Evolutionary conservation across 306 rosid species (phyloP).

Genomic region (Mucuna pruriens): DNA sequence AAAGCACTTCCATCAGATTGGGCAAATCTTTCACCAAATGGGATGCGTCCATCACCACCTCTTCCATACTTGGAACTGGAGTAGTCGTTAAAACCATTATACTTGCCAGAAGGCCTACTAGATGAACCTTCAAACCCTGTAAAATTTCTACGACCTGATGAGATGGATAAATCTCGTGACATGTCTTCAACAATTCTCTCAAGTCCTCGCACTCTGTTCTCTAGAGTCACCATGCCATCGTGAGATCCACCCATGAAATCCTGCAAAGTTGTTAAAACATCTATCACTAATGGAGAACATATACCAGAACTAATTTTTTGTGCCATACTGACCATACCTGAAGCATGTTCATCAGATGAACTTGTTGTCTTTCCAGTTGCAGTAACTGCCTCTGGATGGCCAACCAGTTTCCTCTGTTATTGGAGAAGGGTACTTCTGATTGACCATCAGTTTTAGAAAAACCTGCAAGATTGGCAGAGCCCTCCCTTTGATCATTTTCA

Average conservation of each 20-base stretch:
- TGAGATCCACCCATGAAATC: slow-evolving; percentile 99
- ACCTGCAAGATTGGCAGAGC: slow-evolving; percentile 68
- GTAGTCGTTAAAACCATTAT: slow-evolving; percentile 77
- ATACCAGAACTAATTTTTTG: slow-evolving; percentile 28
- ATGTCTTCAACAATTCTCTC: slow-evolving; percentile 98
- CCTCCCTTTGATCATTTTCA: slow-evolving; percentile 71
- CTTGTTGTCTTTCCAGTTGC: slow-evolving; percentile 96
- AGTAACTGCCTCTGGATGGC: slow-evolving; percentile 92
- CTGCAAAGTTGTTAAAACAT: slow-evolving; percentile 55
- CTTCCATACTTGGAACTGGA: slow-evolving; percentile 81
- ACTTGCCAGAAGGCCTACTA: slow-evolving; percentile 74
- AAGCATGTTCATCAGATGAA: slow-evolving; percentile 97
- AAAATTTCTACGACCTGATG: slow-evolving; percentile 86
- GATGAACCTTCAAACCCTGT: slow-evolving; percentile 84
- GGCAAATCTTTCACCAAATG: slow-evolving; percentile 73
- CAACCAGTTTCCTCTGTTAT: slow-evolving; percentile 92
- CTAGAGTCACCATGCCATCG: slow-evolving; percentile 93
- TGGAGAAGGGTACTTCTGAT: slow-evolving; percentile 75
- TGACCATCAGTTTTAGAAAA: slow-evolving; percentile 84
- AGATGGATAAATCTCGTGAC: slow-evolving; percentile 87
- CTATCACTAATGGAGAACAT: slow-evolving; percentile 28
- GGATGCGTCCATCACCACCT: slow-evolving; percentile 73
- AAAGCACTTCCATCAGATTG: slow-evolving; percentile 79
- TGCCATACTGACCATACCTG: slow-evolving; percentile 64
- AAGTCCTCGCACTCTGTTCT: slow-evolving; percentile 96